Evolutionary conservation across 352 stramenopile genomes (phyloP), one percentile per base, ranked within the genome.

Genomic region (Globisporangium echinulatum): DNA sequence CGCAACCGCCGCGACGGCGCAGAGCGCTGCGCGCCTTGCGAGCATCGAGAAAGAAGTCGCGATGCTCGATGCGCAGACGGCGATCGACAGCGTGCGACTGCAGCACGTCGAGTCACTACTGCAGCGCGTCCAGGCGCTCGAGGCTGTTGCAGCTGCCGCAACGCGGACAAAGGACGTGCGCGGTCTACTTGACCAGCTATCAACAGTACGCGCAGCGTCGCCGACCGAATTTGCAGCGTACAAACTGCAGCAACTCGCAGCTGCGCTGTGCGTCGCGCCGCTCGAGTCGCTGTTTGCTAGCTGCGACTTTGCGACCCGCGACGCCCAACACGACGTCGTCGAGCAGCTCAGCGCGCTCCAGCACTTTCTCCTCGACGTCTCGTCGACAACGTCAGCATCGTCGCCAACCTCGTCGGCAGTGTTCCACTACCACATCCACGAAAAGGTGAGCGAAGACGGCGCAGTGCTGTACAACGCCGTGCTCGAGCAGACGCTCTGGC

Each of bases 401-500:
- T 19, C 6, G 13, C 25, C 8, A 52, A 55, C 25, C 13, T 66
- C 51, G 19, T 14, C 14, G 14, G 46, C 46, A 25, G 68, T 89
- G 11, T 81, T 90, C 37, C 75, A 82, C 9, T 33, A 33, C 25
- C 67, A 87, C 14, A 90, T 92, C 50, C 75, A 74, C 44, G 79
- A 90, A 44, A 86, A 88, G 51, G 69, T 72, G 0, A 74, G 75
- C 62, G 73, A 65, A 4, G 62, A 79, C 15, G 77, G 78, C 9
- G 75, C 86, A 52, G 77, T 90, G 36, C 57, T 90, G 10, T 92
- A 90, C 67, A 93, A 93, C 54, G 83, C 76, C 46, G 76, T 93
- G 4, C 59, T 93, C 39, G 84, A 93, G 58, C 79, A 92, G 63
- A 73, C 75, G 5, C 63, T 93, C 10, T 93, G 84, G 84, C 79